phyloP scores from a whole-genome alignment of 192 early-diverging fungal species.

The Coemansia sp. region DNA sequence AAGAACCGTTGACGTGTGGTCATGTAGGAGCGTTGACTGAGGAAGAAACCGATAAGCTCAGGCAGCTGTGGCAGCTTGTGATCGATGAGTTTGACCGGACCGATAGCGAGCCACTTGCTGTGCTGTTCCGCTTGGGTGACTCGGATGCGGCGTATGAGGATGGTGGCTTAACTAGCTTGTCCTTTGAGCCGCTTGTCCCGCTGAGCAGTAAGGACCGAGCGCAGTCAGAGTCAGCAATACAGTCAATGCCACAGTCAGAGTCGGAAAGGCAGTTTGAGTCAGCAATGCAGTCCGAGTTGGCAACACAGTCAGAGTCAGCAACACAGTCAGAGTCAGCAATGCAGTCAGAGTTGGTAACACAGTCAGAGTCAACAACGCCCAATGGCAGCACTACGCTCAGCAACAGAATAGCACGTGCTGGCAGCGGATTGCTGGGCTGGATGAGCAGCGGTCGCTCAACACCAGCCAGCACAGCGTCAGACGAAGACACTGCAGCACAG shows the following conservation, averaged over 20 bases:
- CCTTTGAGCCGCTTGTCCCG: slow-evolving; percentile 34
- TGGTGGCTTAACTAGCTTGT: slow-evolving; percentile 19
- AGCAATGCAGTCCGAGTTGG: not conserved
- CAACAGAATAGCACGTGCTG: not conserved
- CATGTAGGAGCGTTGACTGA: slow-evolving; percentile 40
- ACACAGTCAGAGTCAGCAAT: not conserved
- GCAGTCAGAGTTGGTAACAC: not conserved
- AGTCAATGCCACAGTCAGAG: not conserved
- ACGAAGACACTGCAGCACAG: not conserved
- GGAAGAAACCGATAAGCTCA: slow-evolving; percentile 43
- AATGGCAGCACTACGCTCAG: too few species aligned
- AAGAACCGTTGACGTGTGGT: slow-evolving; percentile 24
- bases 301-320: not conserved
- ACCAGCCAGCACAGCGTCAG: slow-evolving; percentile 2
- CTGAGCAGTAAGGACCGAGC: slow-evolving; percentile 18
- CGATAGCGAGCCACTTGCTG: slow-evolving; percentile 15
- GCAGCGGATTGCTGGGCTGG: slow-evolving; percentile 11
- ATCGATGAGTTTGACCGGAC: slow-evolving; percentile 26
- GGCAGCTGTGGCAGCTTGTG: slow-evolving; percentile 55
- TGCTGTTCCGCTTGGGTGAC: slow-evolving; percentile 11
- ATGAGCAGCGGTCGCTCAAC: slow-evolving; percentile 16
- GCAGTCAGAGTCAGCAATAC: not conserved
- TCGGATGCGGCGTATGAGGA: not conserved
- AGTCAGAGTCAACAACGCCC: not conserved
- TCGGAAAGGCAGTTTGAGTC: not conserved